A percentile compares a stretch with the other conserved stretches of the same genome.
Conservation (phyloP, 768 basidiomycete genomes). For the Kockovaella imperatae region DNA sequence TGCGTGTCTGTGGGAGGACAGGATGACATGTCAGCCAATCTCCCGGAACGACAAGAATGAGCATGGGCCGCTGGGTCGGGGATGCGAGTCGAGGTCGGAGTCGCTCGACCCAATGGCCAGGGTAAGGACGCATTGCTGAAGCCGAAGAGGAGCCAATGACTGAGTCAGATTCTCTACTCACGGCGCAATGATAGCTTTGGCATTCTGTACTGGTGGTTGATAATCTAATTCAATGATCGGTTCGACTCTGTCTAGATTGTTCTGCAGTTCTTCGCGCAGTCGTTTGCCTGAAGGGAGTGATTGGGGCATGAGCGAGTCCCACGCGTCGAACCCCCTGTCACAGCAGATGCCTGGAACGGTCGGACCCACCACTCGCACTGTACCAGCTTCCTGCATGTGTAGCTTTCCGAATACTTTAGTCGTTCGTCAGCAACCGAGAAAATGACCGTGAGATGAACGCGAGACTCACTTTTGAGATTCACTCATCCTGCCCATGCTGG, state of each 20-base stretch:
- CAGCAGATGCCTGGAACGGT: background rate
- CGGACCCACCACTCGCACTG: slow-evolving; percentile 54
- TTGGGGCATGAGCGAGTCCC: slow-evolving; percentile 3
- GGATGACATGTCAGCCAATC: background rate
- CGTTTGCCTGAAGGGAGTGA: slow-evolving; percentile 49
- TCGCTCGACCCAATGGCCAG: too few species aligned
- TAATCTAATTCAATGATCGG: slow-evolving; percentile 50
- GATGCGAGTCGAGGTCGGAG: background rate
- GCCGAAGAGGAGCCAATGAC: too few species aligned
- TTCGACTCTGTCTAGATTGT: slow-evolving; percentile 59
- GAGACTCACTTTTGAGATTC: too few species aligned
- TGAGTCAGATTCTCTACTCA: too few species aligned
- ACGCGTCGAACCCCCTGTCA: too few species aligned
- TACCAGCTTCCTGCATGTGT: slow-evolving; percentile 93
- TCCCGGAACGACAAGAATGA: background rate
- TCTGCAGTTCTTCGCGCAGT: slow-evolving; percentile 56
- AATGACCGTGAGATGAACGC: too few species aligned
- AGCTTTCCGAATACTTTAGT: slow-evolving; percentile 46
- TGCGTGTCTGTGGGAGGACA: slow-evolving; percentile 74
- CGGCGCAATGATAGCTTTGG: slow-evolving; percentile 92
- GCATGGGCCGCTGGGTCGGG: background rate
- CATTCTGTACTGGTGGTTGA: slow-evolving; percentile 60
- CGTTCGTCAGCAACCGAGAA: too few species aligned
- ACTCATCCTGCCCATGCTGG: too few species aligned
- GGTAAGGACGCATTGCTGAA: too few species aligned